A percentile compares a stretch with the other conserved stretches of the same genome.
phyloP scores from a whole-genome alignment of 257 asterid genomes.

The Handroanthus guayacan region DNA sequence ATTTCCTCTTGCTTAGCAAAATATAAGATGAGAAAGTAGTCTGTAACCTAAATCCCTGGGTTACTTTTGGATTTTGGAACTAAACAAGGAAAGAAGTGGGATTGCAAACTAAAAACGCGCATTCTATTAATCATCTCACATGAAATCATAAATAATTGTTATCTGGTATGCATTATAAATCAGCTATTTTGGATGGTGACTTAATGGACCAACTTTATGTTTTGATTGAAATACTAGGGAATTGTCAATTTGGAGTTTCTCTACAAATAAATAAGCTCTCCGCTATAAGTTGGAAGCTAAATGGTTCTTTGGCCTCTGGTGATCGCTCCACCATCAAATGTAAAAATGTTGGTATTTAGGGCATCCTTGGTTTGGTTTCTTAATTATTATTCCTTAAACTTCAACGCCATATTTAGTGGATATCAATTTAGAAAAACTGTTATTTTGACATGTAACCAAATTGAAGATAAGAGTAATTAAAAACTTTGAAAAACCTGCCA shows the following conservation, averaged over 20 bases:
- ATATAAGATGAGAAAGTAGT: not conserved
- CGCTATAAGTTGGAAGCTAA: not conserved
- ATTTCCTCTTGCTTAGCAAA: not conserved
- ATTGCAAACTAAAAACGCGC: not conserved
- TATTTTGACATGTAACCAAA: not conserved
- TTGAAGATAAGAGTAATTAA: not conserved
- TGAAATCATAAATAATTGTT: not conserved
- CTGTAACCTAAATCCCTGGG: not conserved
- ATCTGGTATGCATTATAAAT: not conserved
- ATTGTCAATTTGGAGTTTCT: not conserved
- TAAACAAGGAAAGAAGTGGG: not conserved
- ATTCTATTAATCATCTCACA: not conserved
- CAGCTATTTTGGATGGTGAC: not conserved
- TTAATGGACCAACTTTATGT: not conserved
- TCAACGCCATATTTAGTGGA: too few species aligned
- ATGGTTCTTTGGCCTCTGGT: not conserved
- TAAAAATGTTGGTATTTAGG: not conserved
- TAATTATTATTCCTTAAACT: not conserved
- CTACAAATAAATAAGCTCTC: not conserved
- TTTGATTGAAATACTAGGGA: slow-evolving; percentile 1
- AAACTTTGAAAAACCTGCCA: not conserved
- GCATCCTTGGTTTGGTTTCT: not conserved
- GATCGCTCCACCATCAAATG: not conserved
- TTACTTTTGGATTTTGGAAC: not conserved
- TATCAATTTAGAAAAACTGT: not conserved